phyloP scores from a whole-genome alignment of 2,329 filamentous ascomycete species.

The Acrodontium crateriforme region DNA sequence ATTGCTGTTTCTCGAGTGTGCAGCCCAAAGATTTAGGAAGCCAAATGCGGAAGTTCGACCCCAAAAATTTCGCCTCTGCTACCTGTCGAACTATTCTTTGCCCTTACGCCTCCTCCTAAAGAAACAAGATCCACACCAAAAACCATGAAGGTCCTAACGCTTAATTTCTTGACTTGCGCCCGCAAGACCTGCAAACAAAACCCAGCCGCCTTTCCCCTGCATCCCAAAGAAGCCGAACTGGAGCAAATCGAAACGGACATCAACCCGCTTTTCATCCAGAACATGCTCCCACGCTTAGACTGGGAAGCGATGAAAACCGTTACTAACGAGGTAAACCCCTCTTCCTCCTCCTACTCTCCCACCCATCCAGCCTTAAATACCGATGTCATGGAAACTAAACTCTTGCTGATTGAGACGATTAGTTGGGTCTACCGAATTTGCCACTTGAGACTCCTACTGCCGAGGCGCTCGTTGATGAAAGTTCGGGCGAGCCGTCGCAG shows the following conservation, averaged over 20 bases:
- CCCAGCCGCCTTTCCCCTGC: slow-evolving; percentile 69
- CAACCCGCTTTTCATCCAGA: slow-evolving; percentile 67
- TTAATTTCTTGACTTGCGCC: slow-evolving; percentile 94
- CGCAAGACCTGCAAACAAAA: slow-evolving; percentile 86
- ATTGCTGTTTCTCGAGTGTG: too few species aligned
- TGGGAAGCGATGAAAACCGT: slow-evolving; percentile 70
- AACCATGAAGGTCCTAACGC: slow-evolving; percentile 81
- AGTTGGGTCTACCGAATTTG: slow-evolving; percentile 39
- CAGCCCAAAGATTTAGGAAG: too few species aligned
- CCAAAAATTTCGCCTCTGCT: too few species aligned
- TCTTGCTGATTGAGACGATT: neutral
- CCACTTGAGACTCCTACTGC: slow-evolving; percentile 31
- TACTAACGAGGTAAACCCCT: slow-evolving; percentile 53
- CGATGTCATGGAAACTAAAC: too few species aligned
- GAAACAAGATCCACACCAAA: neutral
- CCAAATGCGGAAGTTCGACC: too few species aligned
- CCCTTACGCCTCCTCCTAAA: neutral
- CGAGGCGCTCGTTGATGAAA: slow-evolving; percentile 34
- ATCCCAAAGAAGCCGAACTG: slow-evolving; percentile 83
- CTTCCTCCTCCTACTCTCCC: slow-evolving; percentile 9
- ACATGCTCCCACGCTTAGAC: slow-evolving; percentile 75
- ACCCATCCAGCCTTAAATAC: neutral
- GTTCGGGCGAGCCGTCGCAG: slow-evolving; percentile 48
- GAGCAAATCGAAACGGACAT: slow-evolving; percentile 71
- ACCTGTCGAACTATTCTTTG: neutral